Conservation (phyloP, 2,329 filamentous ascomycete genomes). For the Tolypocladium amazonense region DNA sequence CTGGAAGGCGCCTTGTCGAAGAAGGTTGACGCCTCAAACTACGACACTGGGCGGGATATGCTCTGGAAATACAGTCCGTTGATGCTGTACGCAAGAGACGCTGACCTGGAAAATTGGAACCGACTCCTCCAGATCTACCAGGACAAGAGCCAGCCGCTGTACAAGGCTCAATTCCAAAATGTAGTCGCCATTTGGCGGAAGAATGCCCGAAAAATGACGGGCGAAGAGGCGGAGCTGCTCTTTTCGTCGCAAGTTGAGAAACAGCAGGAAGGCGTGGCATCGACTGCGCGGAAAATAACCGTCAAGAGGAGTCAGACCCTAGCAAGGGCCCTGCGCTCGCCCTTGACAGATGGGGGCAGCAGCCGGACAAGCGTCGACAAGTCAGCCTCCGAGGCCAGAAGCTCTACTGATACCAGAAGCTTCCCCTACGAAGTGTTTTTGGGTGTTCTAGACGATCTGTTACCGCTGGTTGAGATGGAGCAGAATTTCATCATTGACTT, state of each 20-base stretch:
- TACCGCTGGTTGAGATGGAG: conserved; percentile 79
- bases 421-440: conserved; percentile 75
- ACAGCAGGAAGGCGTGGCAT: conserved; percentile 67
- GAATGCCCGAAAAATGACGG: conserved; percentile 61
- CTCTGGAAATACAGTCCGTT: conserved; percentile 85
- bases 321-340: conserved; percentile 60
- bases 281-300: conserved; percentile 77
- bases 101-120: conserved; percentile 74
- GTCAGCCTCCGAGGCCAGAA: conserved; percentile 49
- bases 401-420: conserved; percentile 53
- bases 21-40: conserved; percentile 61
- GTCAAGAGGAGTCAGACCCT: conserved; percentile 89
- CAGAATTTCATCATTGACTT: conserved; percentile 97
- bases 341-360: conserved; percentile 49
- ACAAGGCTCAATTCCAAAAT: conserved; percentile 72
- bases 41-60: conserved; percentile 59
- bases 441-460: conserved; percentile 68
- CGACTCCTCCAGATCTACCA: conserved; percentile 72
- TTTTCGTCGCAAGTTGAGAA: conserved; percentile 80
- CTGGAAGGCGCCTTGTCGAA: conserved; percentile 49
- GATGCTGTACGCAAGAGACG: conserved; percentile 78
- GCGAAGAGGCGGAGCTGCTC: conserved; percentile 73
- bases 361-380: conserved; percentile 42
- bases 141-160: conserved; percentile 62
- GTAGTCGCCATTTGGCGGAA: conserved; percentile 71